Evolutionary conservation across 73 alveolate genomes (phyloP).

Genomic region (Symbiodinium natans): DNA sequence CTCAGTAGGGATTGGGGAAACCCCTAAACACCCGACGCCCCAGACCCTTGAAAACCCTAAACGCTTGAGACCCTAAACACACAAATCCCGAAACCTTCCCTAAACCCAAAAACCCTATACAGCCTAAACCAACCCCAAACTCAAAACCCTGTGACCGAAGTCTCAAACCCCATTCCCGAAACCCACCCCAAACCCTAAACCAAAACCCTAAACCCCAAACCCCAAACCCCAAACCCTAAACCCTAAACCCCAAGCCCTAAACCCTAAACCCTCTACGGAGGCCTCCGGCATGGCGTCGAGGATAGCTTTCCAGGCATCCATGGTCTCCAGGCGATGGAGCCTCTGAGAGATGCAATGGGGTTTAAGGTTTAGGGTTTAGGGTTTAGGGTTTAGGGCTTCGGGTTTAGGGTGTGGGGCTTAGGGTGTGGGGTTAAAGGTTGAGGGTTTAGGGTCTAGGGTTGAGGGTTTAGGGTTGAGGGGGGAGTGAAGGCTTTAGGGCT

Average conservation of each 20-base stretch:
- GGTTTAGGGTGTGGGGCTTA: no score
- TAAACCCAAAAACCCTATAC: not conserved
- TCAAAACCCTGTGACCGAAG: not conserved
- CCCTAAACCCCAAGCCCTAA: not conserved
- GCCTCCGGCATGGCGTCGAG: not conserved
- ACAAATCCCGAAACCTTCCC: not conserved
- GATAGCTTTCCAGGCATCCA: not conserved
- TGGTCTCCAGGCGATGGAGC: not conserved
- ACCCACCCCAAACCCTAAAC: not conserved
- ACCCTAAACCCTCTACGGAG: no score
- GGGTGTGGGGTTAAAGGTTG: no score
- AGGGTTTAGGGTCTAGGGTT: no score
- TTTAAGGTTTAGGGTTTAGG: not conserved
- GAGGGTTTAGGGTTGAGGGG: not conserved
- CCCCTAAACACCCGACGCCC: no score
- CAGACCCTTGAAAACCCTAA: no score
- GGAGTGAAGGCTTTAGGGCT: not conserved
- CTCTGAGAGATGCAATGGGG: not conserved
- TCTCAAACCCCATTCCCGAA: not conserved
- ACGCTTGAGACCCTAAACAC: not conserved
- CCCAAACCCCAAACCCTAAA: not conserved
- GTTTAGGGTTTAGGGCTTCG: not conserved
- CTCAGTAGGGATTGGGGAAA: no score
- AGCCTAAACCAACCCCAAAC: not conserved
- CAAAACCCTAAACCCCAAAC: not conserved